Base-by-base conservation (phyloP, 192 early-diverging fungal species). In the Dissophora globulifera region DNA sequence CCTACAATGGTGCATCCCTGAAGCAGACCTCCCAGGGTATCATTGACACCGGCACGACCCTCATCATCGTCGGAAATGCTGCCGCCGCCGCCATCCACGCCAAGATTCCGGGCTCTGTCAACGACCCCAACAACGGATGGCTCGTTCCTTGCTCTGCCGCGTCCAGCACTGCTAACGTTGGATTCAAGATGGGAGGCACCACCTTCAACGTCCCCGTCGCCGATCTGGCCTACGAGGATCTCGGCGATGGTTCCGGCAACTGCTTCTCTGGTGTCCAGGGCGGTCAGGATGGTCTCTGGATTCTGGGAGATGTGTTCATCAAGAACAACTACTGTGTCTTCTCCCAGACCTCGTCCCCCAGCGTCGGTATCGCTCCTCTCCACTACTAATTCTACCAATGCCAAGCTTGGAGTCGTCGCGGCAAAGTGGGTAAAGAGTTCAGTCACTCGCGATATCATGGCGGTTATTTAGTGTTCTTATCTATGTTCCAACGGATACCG, bases 41-140 rank as follows among this genome's bases (percentile, higher is more conserved):
- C 49, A 25, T 90, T 25, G 89, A 90, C 62, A 89, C 89, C 5
- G 89, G 89, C 41, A 86, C 87, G 22, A 90, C 86, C 19, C 61
- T 90, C 10, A 79, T 90, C 43, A 78, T 88, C 19, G 80, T 90
- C 64, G 79, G 65, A 47, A 78, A 82, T 4, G 69, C 80, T 32
- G 83, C 81, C 19, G 84, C 86, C 43, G 64, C 69, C 17, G 79
- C 81, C 46, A 83, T 85, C 67, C 86, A 87, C 40, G 50, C 17
- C 31, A 59, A 69, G 42, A 60, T 69, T 30, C n/a, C 35, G 17
- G 67, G 67, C 11, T 61, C 63, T 2, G 31, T 47, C 43, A 56
- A 66, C 31, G 52, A 56, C 31, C 43, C 51, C 16, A 56, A 46
- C 52, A 66, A 56, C 22, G 63, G 63, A 10, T 66, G 53, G 53